Conservation (phyloP, 1,139 yeast species). For the Diutina rugosa region DNA sequence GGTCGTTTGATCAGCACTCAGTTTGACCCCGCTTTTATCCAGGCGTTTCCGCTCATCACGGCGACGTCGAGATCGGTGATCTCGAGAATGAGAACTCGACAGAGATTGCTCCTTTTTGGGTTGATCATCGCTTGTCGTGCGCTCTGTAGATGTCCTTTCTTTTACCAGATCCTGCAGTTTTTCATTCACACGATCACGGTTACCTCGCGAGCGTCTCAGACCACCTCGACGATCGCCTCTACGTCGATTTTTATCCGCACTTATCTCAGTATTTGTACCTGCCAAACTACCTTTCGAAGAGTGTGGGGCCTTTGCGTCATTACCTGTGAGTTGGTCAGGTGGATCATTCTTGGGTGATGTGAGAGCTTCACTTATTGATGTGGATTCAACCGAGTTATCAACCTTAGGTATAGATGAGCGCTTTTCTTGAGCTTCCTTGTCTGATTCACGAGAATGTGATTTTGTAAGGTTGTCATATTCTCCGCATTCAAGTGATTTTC, state of each 20-base stretch:
- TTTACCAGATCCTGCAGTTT: background rate
- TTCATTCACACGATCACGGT: background rate
- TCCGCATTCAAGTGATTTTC: no score
- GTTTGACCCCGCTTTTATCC: background rate
- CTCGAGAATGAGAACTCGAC: background rate
- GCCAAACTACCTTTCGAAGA: background rate
- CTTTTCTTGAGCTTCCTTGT: background rate
- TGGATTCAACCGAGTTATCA: background rate
- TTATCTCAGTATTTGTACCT: background rate
- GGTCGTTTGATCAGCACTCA: background rate
- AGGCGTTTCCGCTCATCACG: background rate
- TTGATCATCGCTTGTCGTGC: background rate
- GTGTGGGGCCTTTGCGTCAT: background rate
- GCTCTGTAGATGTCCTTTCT: background rate
- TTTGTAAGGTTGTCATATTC: background rate
- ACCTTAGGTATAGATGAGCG: background rate
- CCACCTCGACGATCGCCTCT: background rate
- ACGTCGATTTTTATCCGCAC: background rate
- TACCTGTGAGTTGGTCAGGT: background rate
- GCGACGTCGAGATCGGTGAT: background rate
- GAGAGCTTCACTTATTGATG: background rate
- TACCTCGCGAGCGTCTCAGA: background rate
- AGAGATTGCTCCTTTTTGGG: background rate
- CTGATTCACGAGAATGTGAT: background rate
- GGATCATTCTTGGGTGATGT: background rate